Conservation (phyloP, 1,284 basidiomycete genomes). For the Leccinum subspadiceum region DNA sequence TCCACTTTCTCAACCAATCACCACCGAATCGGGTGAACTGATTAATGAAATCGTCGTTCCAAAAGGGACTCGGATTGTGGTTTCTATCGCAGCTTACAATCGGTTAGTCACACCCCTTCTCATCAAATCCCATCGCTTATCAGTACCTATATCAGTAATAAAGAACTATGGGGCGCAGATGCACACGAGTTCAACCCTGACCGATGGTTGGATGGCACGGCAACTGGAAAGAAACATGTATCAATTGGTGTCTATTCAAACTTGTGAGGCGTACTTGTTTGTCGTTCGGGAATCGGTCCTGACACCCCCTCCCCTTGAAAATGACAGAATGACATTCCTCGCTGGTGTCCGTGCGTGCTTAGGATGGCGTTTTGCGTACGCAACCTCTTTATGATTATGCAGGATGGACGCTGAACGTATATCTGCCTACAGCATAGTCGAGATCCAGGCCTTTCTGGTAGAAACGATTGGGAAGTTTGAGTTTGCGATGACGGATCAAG, state of each 20-base stretch:
- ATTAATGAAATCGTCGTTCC: slow-evolving; percentile 37
- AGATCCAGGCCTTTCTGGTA: slow-evolving; percentile 50
- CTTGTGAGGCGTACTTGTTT: slow-evolving; percentile 39
- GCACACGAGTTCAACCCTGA: slow-evolving; percentile 50
- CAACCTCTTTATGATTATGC: neutral
- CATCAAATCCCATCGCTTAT: slow-evolving; percentile 1
- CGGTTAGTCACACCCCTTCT: slow-evolving; percentile 22
- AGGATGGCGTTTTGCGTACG: slow-evolving; percentile 49
- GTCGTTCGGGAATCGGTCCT: neutral
- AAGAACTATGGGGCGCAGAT: slow-evolving; percentile 49
- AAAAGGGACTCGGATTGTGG: slow-evolving; percentile 34
- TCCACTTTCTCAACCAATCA: slow-evolving; percentile 43
- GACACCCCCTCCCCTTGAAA: neutral
- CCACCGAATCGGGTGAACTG: slow-evolving; percentile 33
- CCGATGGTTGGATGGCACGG: slow-evolving; percentile 42
- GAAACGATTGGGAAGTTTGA: slow-evolving; percentile 50
- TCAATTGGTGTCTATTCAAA: slow-evolving; percentile 50
- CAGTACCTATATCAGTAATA: slow-evolving; percentile 32
- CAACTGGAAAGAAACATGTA: slow-evolving; percentile 34
- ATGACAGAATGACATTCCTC: slow-evolving; percentile 42
- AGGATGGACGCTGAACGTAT: neutral
- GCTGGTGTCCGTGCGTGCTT: slow-evolving; percentile 44
- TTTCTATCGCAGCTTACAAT: slow-evolving; percentile 39
- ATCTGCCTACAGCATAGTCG: slow-evolving; percentile 35
- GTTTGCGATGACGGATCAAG: slow-evolving; percentile 40